Evolutionary conservation across 2,329 filamentous ascomycete genomes (phyloP).

Genomic region (Pseudogymnoascus sp.): DNA sequence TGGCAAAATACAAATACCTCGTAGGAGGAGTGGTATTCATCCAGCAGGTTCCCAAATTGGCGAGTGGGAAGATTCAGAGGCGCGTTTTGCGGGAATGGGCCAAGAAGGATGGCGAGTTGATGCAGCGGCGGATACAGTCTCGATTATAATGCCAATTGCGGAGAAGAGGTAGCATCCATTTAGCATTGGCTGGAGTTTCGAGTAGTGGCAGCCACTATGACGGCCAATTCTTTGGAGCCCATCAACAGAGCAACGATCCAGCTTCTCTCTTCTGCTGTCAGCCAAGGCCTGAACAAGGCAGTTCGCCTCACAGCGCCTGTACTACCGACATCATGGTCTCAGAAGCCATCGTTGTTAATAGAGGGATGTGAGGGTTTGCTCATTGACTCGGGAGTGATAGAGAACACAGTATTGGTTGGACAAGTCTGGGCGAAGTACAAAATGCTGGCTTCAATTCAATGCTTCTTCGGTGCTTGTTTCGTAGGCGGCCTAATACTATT

Average conservation of each 20-base stretch:
- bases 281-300: neutral
- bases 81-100: conserved; percentile 51
- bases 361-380: neutral
- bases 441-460: neutral
- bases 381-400: neutral
- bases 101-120: conserved; percentile 41
- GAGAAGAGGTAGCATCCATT: neutral
- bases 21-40: conserved; percentile 47
- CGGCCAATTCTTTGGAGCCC: too few species aligned
- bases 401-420: neutral
- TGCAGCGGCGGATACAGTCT: conserved; percentile 18
- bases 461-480: neutral
- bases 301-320: neutral
- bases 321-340: neutral
- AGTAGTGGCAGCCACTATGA: neutral
- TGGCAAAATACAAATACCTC: conserved; percentile 46
- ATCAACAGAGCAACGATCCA: neutral
- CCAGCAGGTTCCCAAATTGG: conserved; percentile 49
- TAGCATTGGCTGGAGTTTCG: neutral
- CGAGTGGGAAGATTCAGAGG: conserved; percentile 51
- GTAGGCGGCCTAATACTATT: neutral
- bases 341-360: neutral
- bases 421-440: too few species aligned
- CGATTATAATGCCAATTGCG: neutral
- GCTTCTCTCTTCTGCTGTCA: neutral